Evolutionary conservation across 371 early-diverging fungal species (phyloP).

Genomic region (Apophysomyces variabilis): DNA sequence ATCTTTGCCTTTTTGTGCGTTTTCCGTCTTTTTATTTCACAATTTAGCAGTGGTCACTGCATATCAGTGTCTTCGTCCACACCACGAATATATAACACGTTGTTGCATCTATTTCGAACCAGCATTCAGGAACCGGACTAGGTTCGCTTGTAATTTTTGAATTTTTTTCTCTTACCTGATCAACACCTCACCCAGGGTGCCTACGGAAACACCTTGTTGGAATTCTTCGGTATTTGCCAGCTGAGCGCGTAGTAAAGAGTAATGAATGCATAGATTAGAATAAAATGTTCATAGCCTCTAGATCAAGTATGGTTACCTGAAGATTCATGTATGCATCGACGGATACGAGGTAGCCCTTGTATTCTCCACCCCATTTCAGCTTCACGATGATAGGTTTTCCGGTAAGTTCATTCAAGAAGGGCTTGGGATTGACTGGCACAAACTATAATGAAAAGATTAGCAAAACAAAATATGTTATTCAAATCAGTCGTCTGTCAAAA

Average conservation of each 20-base stretch:
- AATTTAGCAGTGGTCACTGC: constrained; percentile 14
- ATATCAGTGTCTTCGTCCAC: constrained; percentile 63
- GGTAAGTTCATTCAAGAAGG: constrained; percentile 90
- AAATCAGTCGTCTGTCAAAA: background rate
- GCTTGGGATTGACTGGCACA: constrained; percentile 96
- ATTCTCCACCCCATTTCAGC: constrained; percentile 98
- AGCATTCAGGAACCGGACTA: background rate
- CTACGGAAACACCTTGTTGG: constrained; percentile 88
- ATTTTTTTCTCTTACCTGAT: constrained; percentile 64
- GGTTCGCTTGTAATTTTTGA: no score
- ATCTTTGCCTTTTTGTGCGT: background rate
- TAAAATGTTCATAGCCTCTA: constrained; percentile 7
- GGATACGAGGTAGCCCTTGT: constrained; percentile 91
- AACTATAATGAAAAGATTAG: constrained; percentile 56
- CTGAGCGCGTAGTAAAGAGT: constrained; percentile 42
- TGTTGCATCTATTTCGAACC: constrained; percentile 73
- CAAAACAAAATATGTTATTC: background rate
- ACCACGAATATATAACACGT: constrained; percentile 85
- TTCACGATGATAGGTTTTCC: constrained; percentile 92
- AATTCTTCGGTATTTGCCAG: constrained; percentile 94
- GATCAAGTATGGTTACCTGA: constrained; percentile 62
- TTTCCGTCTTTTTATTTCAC: background rate
- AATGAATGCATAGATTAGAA: background rate
- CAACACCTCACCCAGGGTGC: constrained; percentile 91
- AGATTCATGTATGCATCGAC: constrained; percentile 98